These are phyloP conservation scores for Chlorella sorokiniana DNA, from an alignment of 139 green algal species.

Conservation along the genomic window DNA sequence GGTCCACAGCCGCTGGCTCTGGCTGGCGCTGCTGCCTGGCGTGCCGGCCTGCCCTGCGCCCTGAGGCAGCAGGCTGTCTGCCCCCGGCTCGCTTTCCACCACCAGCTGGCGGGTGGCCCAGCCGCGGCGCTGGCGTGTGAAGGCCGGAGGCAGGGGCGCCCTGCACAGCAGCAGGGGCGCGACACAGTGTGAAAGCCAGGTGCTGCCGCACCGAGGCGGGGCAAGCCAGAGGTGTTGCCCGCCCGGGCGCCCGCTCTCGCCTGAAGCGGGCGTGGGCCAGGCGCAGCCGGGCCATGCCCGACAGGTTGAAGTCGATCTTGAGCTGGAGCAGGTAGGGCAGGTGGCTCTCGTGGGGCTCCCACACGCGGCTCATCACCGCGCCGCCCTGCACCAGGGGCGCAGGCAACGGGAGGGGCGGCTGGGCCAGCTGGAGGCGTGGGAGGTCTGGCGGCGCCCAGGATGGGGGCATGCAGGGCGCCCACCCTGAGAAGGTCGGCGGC, in stretches of 20 bases:
- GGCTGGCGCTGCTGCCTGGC: conserved; percentile 18
- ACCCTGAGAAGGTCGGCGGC: conserved; percentile 69
- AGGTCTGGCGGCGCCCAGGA: too few relatives aligned
- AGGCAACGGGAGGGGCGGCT: neutral
- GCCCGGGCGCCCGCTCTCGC: neutral
- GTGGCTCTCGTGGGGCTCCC: conserved; percentile 92
- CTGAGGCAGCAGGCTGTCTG: conserved; percentile 12
- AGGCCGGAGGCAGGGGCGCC: conserved; percentile 17
- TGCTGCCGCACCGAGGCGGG: neutral
- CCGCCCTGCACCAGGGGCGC: conserved; percentile 62
- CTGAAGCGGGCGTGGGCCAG: conserved; percentile 57
- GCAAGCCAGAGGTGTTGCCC: neutral
- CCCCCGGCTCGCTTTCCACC: neutral
- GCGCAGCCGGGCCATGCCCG: conserved; percentile 82
- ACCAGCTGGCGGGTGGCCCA: conserved; percentile 35
- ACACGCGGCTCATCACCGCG: conserved; percentile 68
- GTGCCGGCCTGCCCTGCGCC: neutral
- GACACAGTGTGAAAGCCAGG: neutral
- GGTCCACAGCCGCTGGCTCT: conserved; percentile 41
- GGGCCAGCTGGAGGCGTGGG: neutral
- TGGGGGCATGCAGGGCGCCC: neutral
- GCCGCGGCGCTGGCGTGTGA: conserved; percentile 24
- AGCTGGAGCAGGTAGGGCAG: conserved; percentile 95
- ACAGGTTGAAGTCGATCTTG: conserved; percentile 95
- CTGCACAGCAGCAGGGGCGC: conserved; percentile 1